Percentiles rank a stretch among this genome's conserved stretches.
These are phyloP conservation scores for Ophiocordyceps camponoti-saundersi DNA, from an alignment of 2,329 filamentous ascomycete genomes.

Conservation along the genomic window DNA sequence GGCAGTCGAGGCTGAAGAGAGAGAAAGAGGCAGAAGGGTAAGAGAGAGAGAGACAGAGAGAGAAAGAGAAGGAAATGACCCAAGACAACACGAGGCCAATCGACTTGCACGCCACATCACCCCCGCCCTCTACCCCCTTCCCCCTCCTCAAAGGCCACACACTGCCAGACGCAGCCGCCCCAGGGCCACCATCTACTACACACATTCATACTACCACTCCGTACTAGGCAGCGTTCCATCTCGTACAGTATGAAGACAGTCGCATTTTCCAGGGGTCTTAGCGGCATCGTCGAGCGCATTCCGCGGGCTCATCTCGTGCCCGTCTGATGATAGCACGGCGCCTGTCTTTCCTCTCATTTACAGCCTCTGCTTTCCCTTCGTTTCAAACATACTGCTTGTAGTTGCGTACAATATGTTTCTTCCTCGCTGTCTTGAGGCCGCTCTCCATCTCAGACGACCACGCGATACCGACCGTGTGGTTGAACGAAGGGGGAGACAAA, in stretches of 20 bases:
- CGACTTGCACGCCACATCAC: not conserved
- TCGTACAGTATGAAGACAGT: not conserved
- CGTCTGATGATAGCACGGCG: not conserved
- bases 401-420: not conserved
- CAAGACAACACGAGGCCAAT: not conserved
- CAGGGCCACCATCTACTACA: too few relatives aligned
- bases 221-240: not conserved
- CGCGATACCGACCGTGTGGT: not conserved
- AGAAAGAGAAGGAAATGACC: not conserved
- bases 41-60: not conserved
- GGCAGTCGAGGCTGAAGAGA: not conserved
- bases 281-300: not conserved
- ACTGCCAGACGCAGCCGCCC: not conserved
- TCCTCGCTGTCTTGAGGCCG: not conserved
- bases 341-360: not conserved
- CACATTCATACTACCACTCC: too few relatives aligned
- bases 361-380: too few relatives aligned
- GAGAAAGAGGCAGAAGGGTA: not conserved
- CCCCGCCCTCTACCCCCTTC: not conserved
- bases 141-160: not conserved
- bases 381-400: too few relatives aligned
- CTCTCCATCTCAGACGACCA: not conserved
- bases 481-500: not conserved
- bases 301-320: not conserved
- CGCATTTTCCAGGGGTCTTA: not conserved